Percentiles rank a stretch among this genome's conserved stretches.
Evolutionary conservation across 345 rosid species (phyloP).

Genomic region (Syzygium jambos): DNA sequence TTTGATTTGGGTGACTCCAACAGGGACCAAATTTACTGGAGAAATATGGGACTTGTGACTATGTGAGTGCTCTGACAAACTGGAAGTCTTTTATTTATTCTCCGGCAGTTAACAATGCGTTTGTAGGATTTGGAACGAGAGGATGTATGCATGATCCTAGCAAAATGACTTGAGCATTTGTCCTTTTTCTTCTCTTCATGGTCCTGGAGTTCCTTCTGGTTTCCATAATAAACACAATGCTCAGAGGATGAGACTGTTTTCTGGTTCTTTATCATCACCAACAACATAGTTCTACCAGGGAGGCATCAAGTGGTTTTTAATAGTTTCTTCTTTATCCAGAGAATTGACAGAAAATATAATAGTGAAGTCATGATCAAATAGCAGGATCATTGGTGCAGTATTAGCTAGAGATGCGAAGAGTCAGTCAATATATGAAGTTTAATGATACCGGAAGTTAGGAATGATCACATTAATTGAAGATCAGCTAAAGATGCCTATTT

Average conservation of each 20-base stretch:
- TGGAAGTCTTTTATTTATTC: not conserved
- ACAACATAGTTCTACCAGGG: not conserved
- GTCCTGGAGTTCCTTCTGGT: not conserved
- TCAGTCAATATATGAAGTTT: not conserved
- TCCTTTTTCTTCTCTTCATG: not conserved
- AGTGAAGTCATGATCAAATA: not conserved
- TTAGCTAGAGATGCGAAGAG: not conserved
- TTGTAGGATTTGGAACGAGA: not conserved
- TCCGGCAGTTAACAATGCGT: not conserved
- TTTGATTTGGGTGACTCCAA: not conserved
- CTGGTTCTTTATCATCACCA: not conserved
- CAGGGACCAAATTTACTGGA: constrained; percentile 65
- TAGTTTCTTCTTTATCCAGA: not conserved
- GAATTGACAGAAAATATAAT: not conserved
- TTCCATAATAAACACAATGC: not conserved
- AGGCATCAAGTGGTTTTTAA: not conserved
- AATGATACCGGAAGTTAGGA: not conserved
- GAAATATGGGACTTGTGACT: constrained; percentile 58
- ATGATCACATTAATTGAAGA: not conserved
- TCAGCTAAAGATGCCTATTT: not conserved
- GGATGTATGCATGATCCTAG: not conserved
- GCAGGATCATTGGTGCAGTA: not conserved
- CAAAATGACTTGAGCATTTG: not conserved
- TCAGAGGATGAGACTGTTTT: not conserved
- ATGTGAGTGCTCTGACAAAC: constrained; percentile 36